Conservation (phyloP, 371 early-diverging fungal species). For the Lichtheimia hyalospora region DNA sequence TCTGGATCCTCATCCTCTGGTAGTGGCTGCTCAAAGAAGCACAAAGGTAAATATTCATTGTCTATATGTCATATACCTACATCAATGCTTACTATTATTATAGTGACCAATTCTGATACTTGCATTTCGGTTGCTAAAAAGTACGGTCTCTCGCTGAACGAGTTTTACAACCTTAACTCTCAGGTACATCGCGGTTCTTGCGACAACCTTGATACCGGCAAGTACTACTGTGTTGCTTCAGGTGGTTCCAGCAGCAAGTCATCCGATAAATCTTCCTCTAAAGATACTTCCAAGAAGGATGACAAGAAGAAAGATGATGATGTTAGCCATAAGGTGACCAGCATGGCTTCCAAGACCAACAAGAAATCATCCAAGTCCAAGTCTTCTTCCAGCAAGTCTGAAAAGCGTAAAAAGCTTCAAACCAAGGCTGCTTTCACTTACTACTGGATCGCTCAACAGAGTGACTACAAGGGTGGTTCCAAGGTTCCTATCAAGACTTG, state of each 20-base stretch:
- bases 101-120: constrained; percentile 25
- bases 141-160: constrained; percentile 23
- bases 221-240: constrained; percentile 20
- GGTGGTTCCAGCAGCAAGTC: constrained; percentile 14
- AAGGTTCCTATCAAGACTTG: constrained; percentile 43
- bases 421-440: constrained; percentile 41
- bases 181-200: constrained; percentile 27
- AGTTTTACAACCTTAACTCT: constrained; percentile 27
- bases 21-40: constrained; percentile 19
- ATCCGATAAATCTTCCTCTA: constrained; percentile 9
- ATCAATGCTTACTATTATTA: not conserved
- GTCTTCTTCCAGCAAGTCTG: constrained; percentile 13
- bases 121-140: constrained; percentile 26
- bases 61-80: not conserved
- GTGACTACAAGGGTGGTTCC: constrained; percentile 34
- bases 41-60: constrained; percentile 11
- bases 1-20: constrained; percentile 9
- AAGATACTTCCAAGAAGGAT: constrained; percentile 23
- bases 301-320: not conserved
- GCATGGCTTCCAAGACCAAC: constrained; percentile 16
- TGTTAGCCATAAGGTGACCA: constrained; percentile 12
- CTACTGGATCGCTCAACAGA: constrained; percentile 51
- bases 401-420: constrained; percentile 41
- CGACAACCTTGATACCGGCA: constrained; percentile 29
- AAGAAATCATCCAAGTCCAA: not conserved